Evolutionary conservation across 1,284 basidiomycete species (phyloP).

Genomic region (Sanguinoderma infundibulare): DNA sequence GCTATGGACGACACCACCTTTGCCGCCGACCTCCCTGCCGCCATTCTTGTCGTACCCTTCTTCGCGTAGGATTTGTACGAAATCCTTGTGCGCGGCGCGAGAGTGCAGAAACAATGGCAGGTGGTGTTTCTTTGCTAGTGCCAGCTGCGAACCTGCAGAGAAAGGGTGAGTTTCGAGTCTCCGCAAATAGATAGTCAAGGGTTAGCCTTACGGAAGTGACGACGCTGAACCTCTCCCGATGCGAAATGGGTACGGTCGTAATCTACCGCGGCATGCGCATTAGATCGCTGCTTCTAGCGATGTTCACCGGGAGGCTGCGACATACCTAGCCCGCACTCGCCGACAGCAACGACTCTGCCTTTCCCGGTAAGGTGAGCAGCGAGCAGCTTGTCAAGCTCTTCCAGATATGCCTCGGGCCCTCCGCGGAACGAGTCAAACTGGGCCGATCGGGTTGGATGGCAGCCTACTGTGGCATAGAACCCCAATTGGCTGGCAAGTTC

Average conservation of each 20-base stretch:
- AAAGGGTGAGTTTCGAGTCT: background rate
- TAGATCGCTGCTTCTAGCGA: background rate
- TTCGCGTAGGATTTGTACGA: slow-evolving; percentile 70
- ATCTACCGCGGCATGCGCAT: slow-evolving; percentile 50
- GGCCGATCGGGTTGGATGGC: slow-evolving; percentile 84
- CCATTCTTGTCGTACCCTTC: slow-evolving; percentile 68
- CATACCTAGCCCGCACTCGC: slow-evolving; percentile 85
- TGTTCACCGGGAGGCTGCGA: background rate
- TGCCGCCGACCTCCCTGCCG: slow-evolving; percentile 56
- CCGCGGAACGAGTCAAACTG: slow-evolving; percentile 72
- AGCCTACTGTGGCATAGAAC: slow-evolving; percentile 81
- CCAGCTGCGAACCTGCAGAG: slow-evolving; percentile 52
- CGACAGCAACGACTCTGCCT: slow-evolving; percentile 76
- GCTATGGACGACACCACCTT: slow-evolving; percentile 85
- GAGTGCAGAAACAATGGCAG: slow-evolving; percentile 90
- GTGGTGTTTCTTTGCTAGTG: slow-evolving; percentile 71
- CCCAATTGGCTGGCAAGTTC: slow-evolving; percentile 62
- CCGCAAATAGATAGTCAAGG: slow-evolving; percentile 1
- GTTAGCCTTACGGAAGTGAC: slow-evolving; percentile 61
- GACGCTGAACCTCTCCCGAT: slow-evolving; percentile 63
- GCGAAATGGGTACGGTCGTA: slow-evolving; percentile 86
- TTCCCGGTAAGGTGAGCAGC: slow-evolving; percentile 54
- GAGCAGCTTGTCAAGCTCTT: slow-evolving; percentile 63
- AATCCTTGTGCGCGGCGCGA: slow-evolving; percentile 75
- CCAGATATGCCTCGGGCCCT: slow-evolving; percentile 70